These are phyloP conservation scores for Vitis rotundifolia DNA, from an alignment of 164 flowering plant species.

Conservation along the genomic window DNA sequence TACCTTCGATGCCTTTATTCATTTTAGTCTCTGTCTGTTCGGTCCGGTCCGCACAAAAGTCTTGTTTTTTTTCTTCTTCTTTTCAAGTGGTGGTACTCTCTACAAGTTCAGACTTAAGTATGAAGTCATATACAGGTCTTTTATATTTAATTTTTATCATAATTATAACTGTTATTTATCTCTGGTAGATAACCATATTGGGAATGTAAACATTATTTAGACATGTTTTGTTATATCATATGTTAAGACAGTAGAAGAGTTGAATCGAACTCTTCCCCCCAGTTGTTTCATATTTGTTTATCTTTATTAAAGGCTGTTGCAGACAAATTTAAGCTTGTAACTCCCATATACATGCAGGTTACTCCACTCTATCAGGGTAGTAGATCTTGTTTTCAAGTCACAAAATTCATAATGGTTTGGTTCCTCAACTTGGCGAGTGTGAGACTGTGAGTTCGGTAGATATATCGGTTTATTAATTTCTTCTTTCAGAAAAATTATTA, in stretches of 20 bases:
- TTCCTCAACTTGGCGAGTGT: too few species aligned
- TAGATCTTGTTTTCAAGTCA: too few species aligned
- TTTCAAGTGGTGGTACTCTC: conserved; percentile 4
- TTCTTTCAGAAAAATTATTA: too few species aligned
- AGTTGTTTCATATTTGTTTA: not conserved
- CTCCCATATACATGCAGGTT: too few species aligned
- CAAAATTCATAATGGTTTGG: too few species aligned
- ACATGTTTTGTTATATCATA: conserved; percentile 1
- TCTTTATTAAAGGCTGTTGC: not conserved
- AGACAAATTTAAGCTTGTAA: not conserved
- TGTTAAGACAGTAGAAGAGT: conserved; percentile 11
- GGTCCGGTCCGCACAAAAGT: not conserved
- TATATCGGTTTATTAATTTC: too few species aligned
- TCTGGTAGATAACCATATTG: conserved; percentile 10
- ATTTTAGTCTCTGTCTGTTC: conserved; percentile 5
- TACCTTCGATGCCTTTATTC: conserved; percentile 18
- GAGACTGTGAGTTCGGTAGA: too few species aligned
- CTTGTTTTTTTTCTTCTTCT: conserved; percentile 3
- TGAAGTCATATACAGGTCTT: conserved; percentile 12
- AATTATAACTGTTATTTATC: conserved; percentile 6
- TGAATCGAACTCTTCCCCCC: conserved; percentile 3
- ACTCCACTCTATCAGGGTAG: too few species aligned
- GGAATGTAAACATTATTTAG: conserved; percentile 14
- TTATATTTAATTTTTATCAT: conserved; percentile 8
- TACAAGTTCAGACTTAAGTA: not conserved